These are phyloP conservation scores for Calonectria hawksworthii DNA, from an alignment of 2,329 filamentous ascomycete species.

Conservation along the genomic window DNA sequence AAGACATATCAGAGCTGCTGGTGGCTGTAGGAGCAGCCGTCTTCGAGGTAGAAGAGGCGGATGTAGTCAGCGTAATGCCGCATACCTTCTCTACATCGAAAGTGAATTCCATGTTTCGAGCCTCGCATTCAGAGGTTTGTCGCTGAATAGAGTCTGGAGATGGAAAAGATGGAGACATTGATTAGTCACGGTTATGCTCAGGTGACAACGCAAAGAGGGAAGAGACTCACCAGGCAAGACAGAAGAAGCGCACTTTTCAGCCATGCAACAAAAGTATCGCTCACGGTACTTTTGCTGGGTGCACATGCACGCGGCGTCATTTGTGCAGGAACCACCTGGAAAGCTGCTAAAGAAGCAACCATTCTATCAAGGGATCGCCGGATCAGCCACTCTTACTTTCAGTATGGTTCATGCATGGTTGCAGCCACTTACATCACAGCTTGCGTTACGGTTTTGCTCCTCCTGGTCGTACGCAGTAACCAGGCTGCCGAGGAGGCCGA, in stretches of 20 bases:
- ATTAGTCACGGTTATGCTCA: neutral
- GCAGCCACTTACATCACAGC: neutral
- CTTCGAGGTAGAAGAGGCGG: neutral
- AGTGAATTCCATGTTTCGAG: constrained; percentile 13
- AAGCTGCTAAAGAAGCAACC: constrained; percentile 13
- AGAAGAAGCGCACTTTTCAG: constrained; percentile 23
- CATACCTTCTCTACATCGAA: constrained; percentile 16
- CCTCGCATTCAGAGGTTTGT: neutral
- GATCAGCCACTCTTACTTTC: neutral
- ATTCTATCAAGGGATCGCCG: neutral
- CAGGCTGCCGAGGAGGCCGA: neutral
- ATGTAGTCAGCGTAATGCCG: constrained; percentile 10
- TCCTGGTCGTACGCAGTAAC: neutral
- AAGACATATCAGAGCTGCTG: neutral
- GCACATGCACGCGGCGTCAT: constrained; percentile 29
- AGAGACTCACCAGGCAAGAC: neutral
- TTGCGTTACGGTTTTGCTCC: constrained; percentile 1
- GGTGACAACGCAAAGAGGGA: neutral
- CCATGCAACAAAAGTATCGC: constrained; percentile 29
- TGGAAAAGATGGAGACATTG: neutral
- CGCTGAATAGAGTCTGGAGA: constrained; percentile 10
- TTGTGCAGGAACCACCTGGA: constrained; percentile 8
- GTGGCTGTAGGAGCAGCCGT: neutral
- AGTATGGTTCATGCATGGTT: neutral
- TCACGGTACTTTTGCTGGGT: constrained; percentile 29